These are phyloP conservation scores for Pterocarpus santalinus DNA, from an alignment of 306 rosid genomes.

Conservation along the genomic window DNA sequence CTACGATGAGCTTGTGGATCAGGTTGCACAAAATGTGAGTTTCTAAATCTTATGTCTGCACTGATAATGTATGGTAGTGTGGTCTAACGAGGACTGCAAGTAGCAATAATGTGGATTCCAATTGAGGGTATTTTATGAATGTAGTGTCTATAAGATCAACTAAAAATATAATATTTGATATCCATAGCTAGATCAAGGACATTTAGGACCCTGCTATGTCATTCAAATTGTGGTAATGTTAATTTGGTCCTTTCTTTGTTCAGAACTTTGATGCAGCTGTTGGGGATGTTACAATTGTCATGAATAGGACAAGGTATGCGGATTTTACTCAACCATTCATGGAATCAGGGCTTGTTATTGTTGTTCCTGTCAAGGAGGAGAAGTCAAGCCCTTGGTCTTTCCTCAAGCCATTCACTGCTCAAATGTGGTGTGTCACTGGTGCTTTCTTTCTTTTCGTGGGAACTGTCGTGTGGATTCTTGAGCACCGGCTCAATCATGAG, in stretches of 20 bases:
- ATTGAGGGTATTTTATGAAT: conserved; percentile 1
- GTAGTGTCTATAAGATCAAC: not conserved
- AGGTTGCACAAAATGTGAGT: conserved; percentile 83
- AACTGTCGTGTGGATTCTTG: conserved; percentile 90
- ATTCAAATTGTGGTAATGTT: conserved; percentile 39
- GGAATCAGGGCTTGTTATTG: conserved; percentile 82
- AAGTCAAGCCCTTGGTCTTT: conserved; percentile 89
- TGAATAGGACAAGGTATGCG: conserved; percentile 79
- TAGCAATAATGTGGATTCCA: conserved; percentile 27
- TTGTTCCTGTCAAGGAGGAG: conserved; percentile 66
- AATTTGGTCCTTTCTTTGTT: conserved; percentile 40
- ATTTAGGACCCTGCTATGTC: not conserved
- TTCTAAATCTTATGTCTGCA: conserved; percentile 10
- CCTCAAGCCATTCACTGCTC: conserved; percentile 71
- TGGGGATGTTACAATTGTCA: conserved; percentile 85
- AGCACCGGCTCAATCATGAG: conserved; percentile 80
- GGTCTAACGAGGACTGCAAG: conserved; percentile 11
- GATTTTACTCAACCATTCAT: conserved; percentile 89
- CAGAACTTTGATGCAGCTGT: conserved; percentile 86
- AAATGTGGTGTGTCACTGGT: conserved; percentile 85
- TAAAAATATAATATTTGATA: conserved; percentile 27
- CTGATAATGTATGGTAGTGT: not conserved
- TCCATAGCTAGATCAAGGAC: conserved; percentile 12
- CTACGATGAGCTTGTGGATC: conserved; percentile 57
- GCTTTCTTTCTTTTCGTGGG: conserved; percentile 82